Conservation (phyloP, 768 basidiomycete genomes). For the Ramaria sp. region DNA sequence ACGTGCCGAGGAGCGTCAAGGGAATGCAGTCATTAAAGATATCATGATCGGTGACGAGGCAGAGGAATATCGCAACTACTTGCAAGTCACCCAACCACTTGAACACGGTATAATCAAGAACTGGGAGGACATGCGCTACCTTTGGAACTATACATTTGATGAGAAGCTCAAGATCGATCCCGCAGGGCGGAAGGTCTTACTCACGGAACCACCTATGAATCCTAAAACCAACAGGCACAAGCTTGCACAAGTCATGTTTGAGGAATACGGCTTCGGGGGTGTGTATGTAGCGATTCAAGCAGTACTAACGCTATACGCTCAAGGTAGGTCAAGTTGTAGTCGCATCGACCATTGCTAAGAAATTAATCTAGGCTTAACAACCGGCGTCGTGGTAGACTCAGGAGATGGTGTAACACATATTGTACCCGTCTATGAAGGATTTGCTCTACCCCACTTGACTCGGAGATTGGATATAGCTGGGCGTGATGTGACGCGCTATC, state of each 20-base stretch:
- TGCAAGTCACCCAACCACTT: constrained; percentile 97
- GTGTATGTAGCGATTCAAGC: constrained; percentile 99
- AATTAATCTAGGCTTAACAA: constrained; percentile 67
- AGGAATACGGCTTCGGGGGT: constrained; percentile 91
- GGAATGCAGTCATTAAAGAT: constrained; percentile 80
- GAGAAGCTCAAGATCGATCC: constrained; percentile 91
- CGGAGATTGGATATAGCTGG: constrained; percentile 95
- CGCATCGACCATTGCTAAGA: neutral
- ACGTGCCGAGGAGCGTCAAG: constrained; percentile 92
- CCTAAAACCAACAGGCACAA: constrained; percentile 83
- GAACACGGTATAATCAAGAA: constrained; percentile 98
- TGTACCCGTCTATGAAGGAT: constrained; percentile 97
- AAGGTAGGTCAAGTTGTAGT: constrained; percentile 50
- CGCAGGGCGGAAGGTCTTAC: constrained; percentile 73
- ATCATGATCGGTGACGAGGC: constrained; percentile 99
- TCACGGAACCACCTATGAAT: constrained; percentile 99
- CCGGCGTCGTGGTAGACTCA: constrained; percentile 98
- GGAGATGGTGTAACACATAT: constrained; percentile 99
- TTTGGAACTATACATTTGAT: constrained; percentile 98
- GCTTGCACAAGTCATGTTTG: constrained; percentile 99
- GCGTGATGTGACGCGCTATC: constrained; percentile 93
- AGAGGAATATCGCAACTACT: constrained; percentile 84
- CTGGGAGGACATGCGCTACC: constrained; percentile 97
- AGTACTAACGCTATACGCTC: constrained; percentile 94
- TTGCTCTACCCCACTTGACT: constrained; percentile 89